Conservation (phyloP, 768 basidiomycete genomes). For the Epithele typhae region DNA sequence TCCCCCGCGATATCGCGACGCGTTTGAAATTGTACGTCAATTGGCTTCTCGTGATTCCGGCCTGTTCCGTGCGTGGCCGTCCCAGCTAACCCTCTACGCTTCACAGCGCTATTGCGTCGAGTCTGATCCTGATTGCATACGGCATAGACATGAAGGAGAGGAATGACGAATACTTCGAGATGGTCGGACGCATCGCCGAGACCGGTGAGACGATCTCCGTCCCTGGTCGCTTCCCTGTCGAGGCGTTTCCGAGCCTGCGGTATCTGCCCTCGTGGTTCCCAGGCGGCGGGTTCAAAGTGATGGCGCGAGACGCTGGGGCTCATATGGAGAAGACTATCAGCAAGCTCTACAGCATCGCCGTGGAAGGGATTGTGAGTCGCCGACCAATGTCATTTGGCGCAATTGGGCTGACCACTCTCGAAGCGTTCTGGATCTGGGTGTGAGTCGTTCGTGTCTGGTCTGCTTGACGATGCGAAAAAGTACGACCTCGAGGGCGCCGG, state of each 20-base stretch:
- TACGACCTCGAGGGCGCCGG: too few relatives aligned
- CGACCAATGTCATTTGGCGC: not conserved
- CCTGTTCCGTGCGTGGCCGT: not conserved
- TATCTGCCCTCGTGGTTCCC: slow-evolving; percentile 18
- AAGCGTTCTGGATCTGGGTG: not conserved
- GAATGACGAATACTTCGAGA: slow-evolving; percentile 23
- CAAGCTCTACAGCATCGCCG: not conserved
- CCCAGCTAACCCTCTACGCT: not conserved
- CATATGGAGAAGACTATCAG: not conserved
- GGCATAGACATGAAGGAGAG: slow-evolving; percentile 23
- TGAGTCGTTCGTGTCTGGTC: too few relatives aligned
- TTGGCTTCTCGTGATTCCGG: not conserved
- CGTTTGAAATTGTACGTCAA: slow-evolving; percentile 7
- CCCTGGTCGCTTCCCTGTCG: slow-evolving; percentile 26
- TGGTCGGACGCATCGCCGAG: slow-evolving; percentile 23
- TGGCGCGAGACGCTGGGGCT: not conserved
- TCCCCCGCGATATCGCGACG: slow-evolving; percentile 3
- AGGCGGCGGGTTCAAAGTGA: slow-evolving; percentile 9
- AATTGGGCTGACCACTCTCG: not conserved
- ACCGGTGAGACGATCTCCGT: slow-evolving; percentile 19
- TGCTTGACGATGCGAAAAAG: too few relatives aligned
- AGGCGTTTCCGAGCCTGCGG: slow-evolving; percentile 24
- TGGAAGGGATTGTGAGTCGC: not conserved
- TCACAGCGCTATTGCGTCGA: slow-evolving; percentile 1
- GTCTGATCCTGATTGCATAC: slow-evolving; percentile 24